phyloP scores from a whole-genome alignment of 768 basidiomycete species.

The Podaxis sp. region DNA sequence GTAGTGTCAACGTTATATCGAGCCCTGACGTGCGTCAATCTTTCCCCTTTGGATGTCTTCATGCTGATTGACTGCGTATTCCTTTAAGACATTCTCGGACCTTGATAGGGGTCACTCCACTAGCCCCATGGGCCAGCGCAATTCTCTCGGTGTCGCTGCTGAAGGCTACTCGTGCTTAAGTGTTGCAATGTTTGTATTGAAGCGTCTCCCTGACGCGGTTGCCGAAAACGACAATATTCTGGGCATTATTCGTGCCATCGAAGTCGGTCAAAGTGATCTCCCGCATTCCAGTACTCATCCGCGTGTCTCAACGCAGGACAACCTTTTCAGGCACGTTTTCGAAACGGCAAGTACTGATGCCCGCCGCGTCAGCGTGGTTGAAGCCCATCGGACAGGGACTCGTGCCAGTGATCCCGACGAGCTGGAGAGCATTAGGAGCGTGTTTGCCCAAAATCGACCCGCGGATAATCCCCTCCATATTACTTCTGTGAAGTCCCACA shows the following conservation, averaged over 20 bases:
- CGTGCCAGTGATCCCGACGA: slow-evolving; percentile 71
- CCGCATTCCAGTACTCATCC: slow-evolving; percentile 72
- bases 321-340: slow-evolving; percentile 52
- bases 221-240: slow-evolving; percentile 65
- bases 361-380: slow-evolving; percentile 54
- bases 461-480: slow-evolving; percentile 55
- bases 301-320: slow-evolving; percentile 56
- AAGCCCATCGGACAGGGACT: slow-evolving; percentile 76
- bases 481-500: slow-evolving; percentile 69
- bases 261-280: slow-evolving; percentile 68
- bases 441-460: slow-evolving; percentile 44
- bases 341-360: slow-evolving; percentile 42
- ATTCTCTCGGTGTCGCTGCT: slow-evolving; percentile 66
- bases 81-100: slow-evolving; percentile 61
- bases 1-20: slow-evolving; percentile 70
- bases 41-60: neutral
- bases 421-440: slow-evolving; percentile 56
- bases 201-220: slow-evolving; percentile 64
- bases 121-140: slow-evolving; percentile 64
- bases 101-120: slow-evolving; percentile 70
- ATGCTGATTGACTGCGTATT: neutral
- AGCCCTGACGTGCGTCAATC: slow-evolving; percentile 61
- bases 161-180: slow-evolving; percentile 74
- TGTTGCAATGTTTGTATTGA: slow-evolving; percentile 68
- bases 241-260: slow-evolving; percentile 65